Evolutionary conservation across 2,329 filamentous ascomycete species (phyloP), one percentile per base, ranked within the genome.

Genomic region (Fusarium sp.): DNA sequence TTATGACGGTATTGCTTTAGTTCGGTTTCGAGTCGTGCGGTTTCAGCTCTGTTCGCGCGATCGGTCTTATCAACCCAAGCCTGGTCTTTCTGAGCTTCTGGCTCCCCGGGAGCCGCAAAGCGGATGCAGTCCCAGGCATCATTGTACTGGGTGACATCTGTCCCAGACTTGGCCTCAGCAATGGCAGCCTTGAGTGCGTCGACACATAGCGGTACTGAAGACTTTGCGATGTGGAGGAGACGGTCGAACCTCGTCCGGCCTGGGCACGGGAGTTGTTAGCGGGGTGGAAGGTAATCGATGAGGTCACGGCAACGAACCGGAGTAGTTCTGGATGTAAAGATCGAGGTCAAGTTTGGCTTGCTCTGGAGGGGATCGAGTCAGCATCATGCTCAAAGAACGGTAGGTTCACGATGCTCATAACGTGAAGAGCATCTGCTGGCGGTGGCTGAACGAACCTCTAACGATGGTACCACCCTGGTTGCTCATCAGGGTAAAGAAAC

Each of bases 1-100:
- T 98, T 99, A 80, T 98, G 98, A 84, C 96, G 98, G 83, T 98
- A 98, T 2, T 92, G 93, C 82, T 95, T 95, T 22, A 99, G 87
- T 82, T 98, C 94, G 18, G 89, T 86, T 80, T 98, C 94, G 64
- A 98, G 86, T n/a, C 93, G 90, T 64, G 90, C 87, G 1, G 92
- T 92, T 82, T 97, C 93, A 2, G 85, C 84, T 75, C 90, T 89
- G 77, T 95, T 94, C 61, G 88, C 85, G 71, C 89, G 90, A 24
- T 91, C 89, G 40, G 89, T 92, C 67, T 85, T 86, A 9, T 92
- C 88, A n/a, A 93, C 88, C 96, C 96, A 98, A n/a, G 85, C 85
- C 24, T 87, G 84, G 78, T 98, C 95, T 64, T 87, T 85, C 2
- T 83, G 79, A 3, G 93, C 91, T 71, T 95, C 91, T 1, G 90